Base-by-base conservation (phyloP, 345 rosid genomes). In the Salix viminalis region DNA sequence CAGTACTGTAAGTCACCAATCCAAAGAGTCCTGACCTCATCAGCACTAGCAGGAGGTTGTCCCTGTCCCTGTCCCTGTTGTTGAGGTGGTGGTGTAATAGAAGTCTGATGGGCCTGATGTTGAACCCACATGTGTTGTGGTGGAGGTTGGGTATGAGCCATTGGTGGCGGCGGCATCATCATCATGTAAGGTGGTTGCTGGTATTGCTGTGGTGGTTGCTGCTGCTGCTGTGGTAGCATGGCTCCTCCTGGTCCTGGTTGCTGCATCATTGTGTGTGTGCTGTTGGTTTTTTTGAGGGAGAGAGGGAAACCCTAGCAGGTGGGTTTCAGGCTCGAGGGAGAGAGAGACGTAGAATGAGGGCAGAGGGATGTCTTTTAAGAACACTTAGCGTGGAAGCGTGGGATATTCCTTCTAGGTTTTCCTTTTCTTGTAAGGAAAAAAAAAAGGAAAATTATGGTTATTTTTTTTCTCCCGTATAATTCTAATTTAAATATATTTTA, bases 1-100 rank as follows among this genome's bases (percentile, higher is more conserved):
- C 97, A 94, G 84, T 90, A 90, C 90, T 91, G 94, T 81, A 94
- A 88, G 75, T 94, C 96, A 1, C 98, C 98, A 86, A 94, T 92
- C 98, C 98, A 94, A 65, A 94, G 91, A 58, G 98, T 94, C 73
- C 97, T 92, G 81, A 91, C 87, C 88, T 94, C 98, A 10, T 92
- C 97, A 15, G 85, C 79, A 46, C 77, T 81, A 58, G 65, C 84
- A 14, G 92, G 85, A 61, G 80, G 84, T 26, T 72, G 84, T 8
- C 52, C 26, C n/a, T n/a, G n/a, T n/a, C n/a, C 26, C 46, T 68
- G 84, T 8, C 52, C 26, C 54, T 75, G 79, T 37, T 75, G 89
- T 30, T 54, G 84, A 69, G 79, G 84, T 72, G 75, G 73, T 3
- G 82, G 80, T 30, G 72, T 28, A 19, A 76, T 39, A 16, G 65